A percentile compares a stretch with the other conserved stretches of the same genome.
phyloP scores from a whole-genome alignment of 495 filamentous ascomycete genomes.

The Aspergillus funiculosus region DNA sequence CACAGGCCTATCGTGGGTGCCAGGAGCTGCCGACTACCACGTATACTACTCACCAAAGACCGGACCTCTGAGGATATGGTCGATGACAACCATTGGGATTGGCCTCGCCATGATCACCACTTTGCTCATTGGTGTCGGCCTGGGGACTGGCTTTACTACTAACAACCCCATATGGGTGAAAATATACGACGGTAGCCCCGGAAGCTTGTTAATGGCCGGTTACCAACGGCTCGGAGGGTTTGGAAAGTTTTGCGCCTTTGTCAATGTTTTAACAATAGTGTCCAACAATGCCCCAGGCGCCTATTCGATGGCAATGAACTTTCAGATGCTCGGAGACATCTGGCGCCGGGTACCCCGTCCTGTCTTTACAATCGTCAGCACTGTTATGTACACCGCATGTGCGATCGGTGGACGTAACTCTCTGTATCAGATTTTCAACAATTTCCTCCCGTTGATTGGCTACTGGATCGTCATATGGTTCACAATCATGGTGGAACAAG shows the following conservation, averaged over 20 bases:
- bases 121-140: slow-evolving; percentile 64
- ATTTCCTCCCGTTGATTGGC: slow-evolving; percentile 46
- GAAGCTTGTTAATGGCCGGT: slow-evolving; percentile 60
- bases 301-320: slow-evolving; percentile 67
- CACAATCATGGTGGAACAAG: slow-evolving; percentile 39
- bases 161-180: slow-evolving; percentile 45
- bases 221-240: slow-evolving; percentile 58
- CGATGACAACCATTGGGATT: slow-evolving; percentile 47
- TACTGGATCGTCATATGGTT: slow-evolving; percentile 48
- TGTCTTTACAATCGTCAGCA: slow-evolving; percentile 49
- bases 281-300: slow-evolving; percentile 64
- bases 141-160: slow-evolving; percentile 53
- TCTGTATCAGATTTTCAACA: slow-evolving; percentile 43
- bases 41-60: slow-evolving; percentile 52
- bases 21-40: slow-evolving; percentile 51
- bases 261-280: slow-evolving; percentile 63
- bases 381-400: slow-evolving; percentile 40
- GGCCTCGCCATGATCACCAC: slow-evolving; percentile 49
- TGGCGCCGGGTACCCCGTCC: slow-evolving; percentile 64
- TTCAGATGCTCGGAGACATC: slow-evolving; percentile 62
- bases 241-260: slow-evolving; percentile 62
- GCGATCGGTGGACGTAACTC: slow-evolving; percentile 47
- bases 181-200: slow-evolving; percentile 54
- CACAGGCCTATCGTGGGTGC: slow-evolving; percentile 49
- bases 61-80: slow-evolving; percentile 39